Evolutionary conservation across 2,329 filamentous ascomycete species (phyloP), one percentile per base, ranked within the genome.

Genomic region (Graphiopsis chlorocephala): DNA sequence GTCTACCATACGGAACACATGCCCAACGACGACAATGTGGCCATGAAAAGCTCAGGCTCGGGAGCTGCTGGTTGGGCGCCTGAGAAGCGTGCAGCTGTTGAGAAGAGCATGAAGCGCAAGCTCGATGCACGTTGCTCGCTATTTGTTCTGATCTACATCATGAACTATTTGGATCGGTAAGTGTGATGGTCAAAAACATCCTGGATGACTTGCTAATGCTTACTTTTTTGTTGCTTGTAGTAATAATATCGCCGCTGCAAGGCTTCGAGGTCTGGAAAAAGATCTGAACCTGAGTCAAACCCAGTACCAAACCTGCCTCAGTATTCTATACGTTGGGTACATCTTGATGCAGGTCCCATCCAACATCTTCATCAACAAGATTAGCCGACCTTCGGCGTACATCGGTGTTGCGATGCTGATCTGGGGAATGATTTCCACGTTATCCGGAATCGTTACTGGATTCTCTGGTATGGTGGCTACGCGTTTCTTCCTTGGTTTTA

Each of bases 51-150:
- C 11, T 17, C 28, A 14, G 33, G 31, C 31, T 33, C 64, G 63
- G 61, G 66, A 47, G 47, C 61, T 59, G 23, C 26, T 55, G 67
- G 65, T 57, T 64, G 72, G 15, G 70, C 70, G 68, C 60, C 60
- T 10, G 60, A 62, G 23, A 35, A 62, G 29, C 60, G 60, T 55
- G 60, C 60, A 12, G 23, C 23, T 1, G 60, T 62, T 15, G 60
- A 62, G 23, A 62, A 55, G 60, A 62, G 48, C 17, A 62, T 62
- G 60, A 62, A 62, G 48, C 84, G 86, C 68, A 92, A 92, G 78
- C 86, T 92, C 61, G 90, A 93, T 72, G 70, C 82, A n/a, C 84
- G 88, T 64, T 92, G 76, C 79, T 91, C 88, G 0, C 87, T 87
- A 78, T 80, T 92, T 65, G 85, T 91, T 53, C 38, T 67, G 3